phyloP scores from a whole-genome alignment of 2,329 filamentous ascomycete genomes.

The Scolecobasidium constrictum region DNA sequence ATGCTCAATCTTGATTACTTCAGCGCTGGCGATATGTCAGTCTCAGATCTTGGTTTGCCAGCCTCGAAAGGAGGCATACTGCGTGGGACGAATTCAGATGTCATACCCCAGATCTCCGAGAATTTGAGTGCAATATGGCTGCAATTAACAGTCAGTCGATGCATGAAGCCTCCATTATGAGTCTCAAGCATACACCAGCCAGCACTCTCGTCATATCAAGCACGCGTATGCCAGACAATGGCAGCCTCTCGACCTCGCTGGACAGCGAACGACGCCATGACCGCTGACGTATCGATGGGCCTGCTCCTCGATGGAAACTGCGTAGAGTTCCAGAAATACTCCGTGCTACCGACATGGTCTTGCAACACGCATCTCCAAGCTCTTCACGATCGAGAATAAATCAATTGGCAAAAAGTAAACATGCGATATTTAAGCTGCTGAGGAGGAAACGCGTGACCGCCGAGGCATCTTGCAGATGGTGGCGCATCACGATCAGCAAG shows the following conservation, averaged over 20 bases:
- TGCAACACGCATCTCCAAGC: not conserved
- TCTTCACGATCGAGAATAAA: no score
- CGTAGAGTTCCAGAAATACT: not conserved
- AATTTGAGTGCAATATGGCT: conserved; percentile 98
- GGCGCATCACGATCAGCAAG: not conserved
- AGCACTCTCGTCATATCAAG: conserved; percentile 95
- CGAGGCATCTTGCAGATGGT: not conserved
- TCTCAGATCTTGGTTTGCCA: conserved; percentile 12
- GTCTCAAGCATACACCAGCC: conserved; percentile 82
- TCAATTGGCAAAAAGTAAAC: no score
- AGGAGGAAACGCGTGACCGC: not conserved
- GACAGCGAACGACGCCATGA: not conserved
- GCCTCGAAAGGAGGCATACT: conserved; percentile 23
- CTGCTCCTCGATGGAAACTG: not conserved
- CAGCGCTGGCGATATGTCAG: conserved; percentile 50
- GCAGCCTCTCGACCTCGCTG: conserved; percentile 40
- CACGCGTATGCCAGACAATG: conserved; percentile 76
- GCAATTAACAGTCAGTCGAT: conserved; percentile 6
- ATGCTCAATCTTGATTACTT: conserved; percentile 96
- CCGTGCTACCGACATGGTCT: not conserved
- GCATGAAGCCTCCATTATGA: no score
- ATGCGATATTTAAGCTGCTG: not conserved
- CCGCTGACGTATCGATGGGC: no score
- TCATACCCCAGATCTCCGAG: conserved; percentile 86
- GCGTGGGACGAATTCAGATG: conserved; percentile 10